Evolutionary conservation across 768 basidiomycete species (phyloP).

Genomic region (Collybia nuda): DNA sequence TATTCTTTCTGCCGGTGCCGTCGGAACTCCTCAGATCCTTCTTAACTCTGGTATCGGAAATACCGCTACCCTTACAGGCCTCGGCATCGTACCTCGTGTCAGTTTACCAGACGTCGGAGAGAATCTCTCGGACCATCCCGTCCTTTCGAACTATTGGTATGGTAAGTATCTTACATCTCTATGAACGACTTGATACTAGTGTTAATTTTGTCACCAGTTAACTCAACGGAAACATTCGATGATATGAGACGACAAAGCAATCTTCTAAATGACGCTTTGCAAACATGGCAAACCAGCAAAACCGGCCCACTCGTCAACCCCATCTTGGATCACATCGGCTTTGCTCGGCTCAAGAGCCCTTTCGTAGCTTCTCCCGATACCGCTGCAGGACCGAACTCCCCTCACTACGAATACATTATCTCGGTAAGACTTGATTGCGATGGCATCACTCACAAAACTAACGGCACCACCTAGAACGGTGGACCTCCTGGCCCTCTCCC

Average conservation of each 20-base stretch:
- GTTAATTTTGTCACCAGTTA: constrained; percentile 7
- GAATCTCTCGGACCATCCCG: constrained; percentile 35
- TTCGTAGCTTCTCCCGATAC: constrained; percentile 20
- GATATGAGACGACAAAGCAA: constrained; percentile 15
- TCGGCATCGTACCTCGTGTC: constrained; percentile 22
- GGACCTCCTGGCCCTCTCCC: constrained; percentile 6
- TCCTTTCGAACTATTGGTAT: constrained; percentile 20
- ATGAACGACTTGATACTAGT: no score
- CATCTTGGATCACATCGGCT: constrained; percentile 24
- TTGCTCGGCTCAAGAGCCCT: constrained; percentile 21
- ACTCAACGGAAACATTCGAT: constrained; percentile 26
- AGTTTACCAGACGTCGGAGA: constrained; percentile 35
- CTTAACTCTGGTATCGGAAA: constrained; percentile 34
- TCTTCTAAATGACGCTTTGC: constrained; percentile 10
- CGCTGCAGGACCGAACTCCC: constrained; percentile 28
- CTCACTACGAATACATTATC: constrained; percentile 33
- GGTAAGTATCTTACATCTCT: constrained; percentile 1
- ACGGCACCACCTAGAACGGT: constrained; percentile 9
- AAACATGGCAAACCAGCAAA: constrained; percentile 26
- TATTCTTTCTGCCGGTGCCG: constrained; percentile 32
- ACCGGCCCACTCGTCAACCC: constrained; percentile 28
- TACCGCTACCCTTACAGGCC: constrained; percentile 8
- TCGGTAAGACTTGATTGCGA: constrained; percentile 12
- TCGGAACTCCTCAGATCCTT: constrained; percentile 29
- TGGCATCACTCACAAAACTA: no score